Evolutionary conservation across 192 early-diverging fungal species (phyloP), one percentile per base, ranked within the genome.

Genomic region (Coemansia sp.): DNA sequence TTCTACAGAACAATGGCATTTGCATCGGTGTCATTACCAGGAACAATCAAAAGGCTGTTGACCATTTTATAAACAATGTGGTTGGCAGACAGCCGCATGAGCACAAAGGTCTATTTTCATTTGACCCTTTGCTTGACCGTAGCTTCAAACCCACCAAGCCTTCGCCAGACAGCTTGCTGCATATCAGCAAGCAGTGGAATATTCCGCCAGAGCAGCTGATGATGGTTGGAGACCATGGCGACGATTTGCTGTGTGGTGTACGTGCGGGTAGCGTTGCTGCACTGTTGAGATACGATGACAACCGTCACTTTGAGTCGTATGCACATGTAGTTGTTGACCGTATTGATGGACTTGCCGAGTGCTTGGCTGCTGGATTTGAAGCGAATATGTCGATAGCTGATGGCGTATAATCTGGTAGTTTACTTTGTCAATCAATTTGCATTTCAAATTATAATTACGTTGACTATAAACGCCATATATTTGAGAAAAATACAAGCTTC

Each of bases 191-290:
- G 50, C 8, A 7, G 23, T 84, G 82, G 82, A 61, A 61, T 3
- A 67, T 84, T 46, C 68, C 64, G 38, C 74, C 82, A 8, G 55
- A 70, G 17, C 64, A 82, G 48, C 65, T 81, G 12, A 51, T 81
- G 74, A 84, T 84, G 79, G 82, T 84, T 11, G 82, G 82, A 34
- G 82, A 84, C 61, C 69, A 82, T 51, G 61, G 64, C 36, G 82
- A 84, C 59, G 82, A 84, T 36, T 58, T 84, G n/a, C 54, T 71
- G 36, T 84, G 82, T 18, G 82, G 82, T 1, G 48, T 66, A 5
- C 65, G 72, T 2, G 82, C 79, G 1, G 82, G 82, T 6, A 68
- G 67, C 44, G 64, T 84, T 31, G 46, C 80, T 12, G 70, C 70
- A 34, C 60, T 84, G 52, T 56, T 84, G 53, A 66, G 68, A 23